Evolutionary conservation across 352 stramenopile species (phyloP).

Genomic region (Phytophthora pisi): DNA sequence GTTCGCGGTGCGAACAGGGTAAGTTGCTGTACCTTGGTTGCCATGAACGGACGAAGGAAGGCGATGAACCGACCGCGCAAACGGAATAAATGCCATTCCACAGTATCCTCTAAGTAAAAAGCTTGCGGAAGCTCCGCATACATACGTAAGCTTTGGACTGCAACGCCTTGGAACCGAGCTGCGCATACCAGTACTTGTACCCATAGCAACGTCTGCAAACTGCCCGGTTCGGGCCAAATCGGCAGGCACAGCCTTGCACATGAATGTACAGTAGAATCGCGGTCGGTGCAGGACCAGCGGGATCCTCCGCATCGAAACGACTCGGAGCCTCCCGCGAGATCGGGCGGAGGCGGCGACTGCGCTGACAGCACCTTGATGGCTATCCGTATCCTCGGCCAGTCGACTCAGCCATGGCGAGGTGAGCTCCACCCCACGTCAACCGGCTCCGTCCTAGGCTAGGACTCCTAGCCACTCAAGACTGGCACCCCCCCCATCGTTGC

Average conservation of each 20-base stretch:
- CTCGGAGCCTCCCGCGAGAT: constrained; percentile 2
- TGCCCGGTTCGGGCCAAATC: not conserved
- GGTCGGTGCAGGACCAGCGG: constrained; percentile 10
- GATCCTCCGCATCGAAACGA: constrained; percentile 32
- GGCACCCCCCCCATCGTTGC: constrained; percentile 15
- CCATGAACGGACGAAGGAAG: too few species aligned
- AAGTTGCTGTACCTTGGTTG: too few species aligned
- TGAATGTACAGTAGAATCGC: constrained; percentile 17
- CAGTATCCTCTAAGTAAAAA: too few species aligned
- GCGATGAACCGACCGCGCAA: too few species aligned
- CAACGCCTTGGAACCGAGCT: not conserved
- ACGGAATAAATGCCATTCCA: too few species aligned
- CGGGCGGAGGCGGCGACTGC: constrained; percentile 16
- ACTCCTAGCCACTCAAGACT: not conserved
- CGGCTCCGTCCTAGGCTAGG: not conserved
- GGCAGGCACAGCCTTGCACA: constrained; percentile 10
- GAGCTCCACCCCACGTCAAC: not conserved
- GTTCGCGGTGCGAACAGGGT: too few species aligned
- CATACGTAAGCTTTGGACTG: too few species aligned
- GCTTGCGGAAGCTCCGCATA: too few species aligned
- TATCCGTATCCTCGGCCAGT: constrained; percentile 27
- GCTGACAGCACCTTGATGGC: constrained; percentile 20
- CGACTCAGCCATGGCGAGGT: constrained; percentile 9
- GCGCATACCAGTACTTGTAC: not conserved
- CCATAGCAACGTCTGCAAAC: too few species aligned